Evolutionary conservation across 768 basidiomycete genomes (phyloP), one percentile per base, ranked within the genome.

Genomic region (Termitomyces titanicus): DNA sequence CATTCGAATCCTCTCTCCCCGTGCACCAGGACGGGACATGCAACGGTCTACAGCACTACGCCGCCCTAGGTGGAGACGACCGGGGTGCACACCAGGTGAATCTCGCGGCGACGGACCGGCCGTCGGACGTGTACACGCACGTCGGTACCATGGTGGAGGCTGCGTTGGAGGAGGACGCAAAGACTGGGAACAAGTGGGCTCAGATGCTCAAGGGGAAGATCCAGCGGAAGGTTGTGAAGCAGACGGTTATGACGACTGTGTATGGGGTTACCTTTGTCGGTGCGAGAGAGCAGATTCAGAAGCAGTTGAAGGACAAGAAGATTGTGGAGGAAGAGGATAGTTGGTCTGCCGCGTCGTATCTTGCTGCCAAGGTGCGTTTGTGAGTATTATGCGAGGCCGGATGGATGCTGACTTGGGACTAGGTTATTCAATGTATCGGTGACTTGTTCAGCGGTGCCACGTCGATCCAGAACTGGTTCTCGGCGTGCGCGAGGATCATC

Each of bases 201-300:
- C 57, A 71, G 47, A 60, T 89, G 60, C 76, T 96, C 25, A 51
- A 75, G 39, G 92, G 91, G 31, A 92, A 92, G 70, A 79, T 99
- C 29, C 79, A 92, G 18, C 74, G 97, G 22, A 98, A 99, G 71
- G 88, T 97, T 17, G 96, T 99, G 62, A 99, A 99, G 77, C 96
- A 98, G 75, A 98, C 97, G 22, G 92, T 89, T 37, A 99, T 99
- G 97, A 99, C 96, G 0, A 98, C 96, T 3, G 96, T 98, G 33
- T 98, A 98, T 66, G 96, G 97, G 20, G 95, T 99, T 15, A 99
- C 97, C 0, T 95, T 86, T 72, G 74, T 98, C 51, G 97, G 97
- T 34, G 97, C 97, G 20, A 83, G 93, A 40, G 92, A 92, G 9
- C 97, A 98, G 72, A 97, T 98, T 52, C 90, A 94, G 71, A 88